Evolutionary conservation across 768 basidiomycete species (phyloP), one percentile per base, ranked within the genome.

Genomic region (Daedaleopsis sinensis): DNA sequence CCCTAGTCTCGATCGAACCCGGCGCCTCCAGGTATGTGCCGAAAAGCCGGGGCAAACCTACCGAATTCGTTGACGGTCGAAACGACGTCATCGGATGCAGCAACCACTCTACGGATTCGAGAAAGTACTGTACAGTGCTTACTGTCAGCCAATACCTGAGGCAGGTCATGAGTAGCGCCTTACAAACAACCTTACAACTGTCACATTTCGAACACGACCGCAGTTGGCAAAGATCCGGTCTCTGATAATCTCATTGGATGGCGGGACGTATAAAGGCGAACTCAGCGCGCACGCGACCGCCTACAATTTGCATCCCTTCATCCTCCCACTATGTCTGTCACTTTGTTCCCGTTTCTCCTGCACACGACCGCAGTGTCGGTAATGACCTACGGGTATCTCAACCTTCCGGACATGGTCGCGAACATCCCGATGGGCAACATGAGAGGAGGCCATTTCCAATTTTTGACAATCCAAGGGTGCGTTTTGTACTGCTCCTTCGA

Each of bases 381-480:
- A 61, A 78, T 80, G 78, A 57, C 71, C 2, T 79, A 75, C 62
- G 80, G 77, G 0, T 80, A 70, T 67, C 32, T 65, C 39, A 51
- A 61, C 19, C 35, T 76, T 16, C 36, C 64, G 21, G 42, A 64
- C 13, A 39, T 68, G 15, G 59, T 70, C 5, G 61, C 64, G 32
- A 64, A 65, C 55, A 58, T 59, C 1, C 76, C 72, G 63, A 79
- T 86, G 43, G 58, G 61, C 1, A 57, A 65, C 3, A 84, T 83
- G 66, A 83, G 80, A 64, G 88, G 89, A 1, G 90, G 90, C 0
- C 84, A 86, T 65, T 82, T 80, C 50, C 88, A 88, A 70, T 94
- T 84, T 68, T 75, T 94, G 56, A 94, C 93, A 0, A 89, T 93
- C 65, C 85, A 91, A 73, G 90, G 89, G 91, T 87, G 62, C 19